Conservation (phyloP, 2,329 filamentous ascomycete species). For the Zopfia rhizophila region DNA sequence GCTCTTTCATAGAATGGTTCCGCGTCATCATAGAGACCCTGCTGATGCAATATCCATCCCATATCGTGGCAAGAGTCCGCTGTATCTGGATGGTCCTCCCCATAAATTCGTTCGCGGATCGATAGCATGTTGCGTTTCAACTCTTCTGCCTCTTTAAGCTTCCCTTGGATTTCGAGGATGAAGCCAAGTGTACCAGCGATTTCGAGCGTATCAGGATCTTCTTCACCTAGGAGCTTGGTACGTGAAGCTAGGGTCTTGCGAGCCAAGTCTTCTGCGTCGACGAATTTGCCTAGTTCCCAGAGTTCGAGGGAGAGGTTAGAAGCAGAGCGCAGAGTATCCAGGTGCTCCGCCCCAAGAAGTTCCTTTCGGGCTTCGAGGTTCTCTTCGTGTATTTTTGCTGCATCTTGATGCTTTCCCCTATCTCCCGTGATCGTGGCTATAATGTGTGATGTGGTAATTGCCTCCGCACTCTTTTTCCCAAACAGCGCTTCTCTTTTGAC, state of each 20-base stretch:
- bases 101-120: conserved; percentile 16
- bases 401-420: conserved; percentile 18
- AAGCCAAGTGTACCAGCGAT: conserved; percentile 21
- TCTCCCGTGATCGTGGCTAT: conserved; percentile 14
- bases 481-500: conserved; percentile 14
- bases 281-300: conserved; percentile 22
- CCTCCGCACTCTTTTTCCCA: conserved; percentile 16
- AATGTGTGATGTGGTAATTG: conserved; percentile 17
- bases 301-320: conserved; percentile 19
- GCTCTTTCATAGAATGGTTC: conserved; percentile 18
- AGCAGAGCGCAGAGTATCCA: conserved; percentile 21
- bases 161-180: conserved; percentile 24
- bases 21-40: conserved; percentile 17
- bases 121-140: conserved; percentile 17
- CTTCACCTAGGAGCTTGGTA: conserved; percentile 14
- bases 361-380: conserved; percentile 17
- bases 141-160: conserved; percentile 15
- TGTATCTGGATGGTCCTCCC: conserved; percentile 23
- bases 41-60: conserved; percentile 25
- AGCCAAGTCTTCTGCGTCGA: conserved; percentile 19
- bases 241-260: conserved; percentile 18
- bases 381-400: conserved; percentile 8
- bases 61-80: conserved; percentile 21
- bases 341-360: conserved; percentile 18
- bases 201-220: conserved; percentile 23